Evolutionary conservation across 345 rosid genomes (phyloP).

Genomic region (Populus pruinosa): DNA sequence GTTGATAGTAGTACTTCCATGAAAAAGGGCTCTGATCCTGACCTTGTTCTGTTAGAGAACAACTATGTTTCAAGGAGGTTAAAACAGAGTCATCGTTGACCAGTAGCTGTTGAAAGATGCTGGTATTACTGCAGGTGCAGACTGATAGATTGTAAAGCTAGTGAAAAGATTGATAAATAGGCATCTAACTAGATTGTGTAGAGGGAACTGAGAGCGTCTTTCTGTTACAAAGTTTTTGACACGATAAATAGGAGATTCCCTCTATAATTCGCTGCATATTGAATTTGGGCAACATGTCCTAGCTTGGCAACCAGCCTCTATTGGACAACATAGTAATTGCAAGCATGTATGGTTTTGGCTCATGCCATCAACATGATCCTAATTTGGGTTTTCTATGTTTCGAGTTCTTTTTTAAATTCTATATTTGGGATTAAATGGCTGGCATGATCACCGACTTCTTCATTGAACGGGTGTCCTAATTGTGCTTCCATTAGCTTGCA

Average conservation of each 20-base stretch:
- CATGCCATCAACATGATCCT: not conserved
- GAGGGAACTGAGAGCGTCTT: not conserved
- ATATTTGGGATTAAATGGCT: not conserved
- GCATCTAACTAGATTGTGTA: slow-evolving; percentile 2
- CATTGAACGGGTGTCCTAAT: not conserved
- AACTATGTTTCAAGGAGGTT: slow-evolving; percentile 45
- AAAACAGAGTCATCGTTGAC: slow-evolving; percentile 52
- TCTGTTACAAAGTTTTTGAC: not conserved
- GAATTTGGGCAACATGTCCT: not conserved
- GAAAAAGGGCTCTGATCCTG: slow-evolving; percentile 13
- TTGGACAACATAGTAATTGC: no score
- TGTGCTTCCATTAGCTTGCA: not conserved
- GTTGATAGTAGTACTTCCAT: slow-evolving; percentile 17
- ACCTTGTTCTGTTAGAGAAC: slow-evolving; percentile 18
- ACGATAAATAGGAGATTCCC: not conserved
- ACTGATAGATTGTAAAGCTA: slow-evolving; percentile 16
- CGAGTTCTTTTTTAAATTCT: not conserved
- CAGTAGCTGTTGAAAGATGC: slow-evolving; percentile 67
- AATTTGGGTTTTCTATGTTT: not conserved
- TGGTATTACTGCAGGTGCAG: slow-evolving; percentile 38
- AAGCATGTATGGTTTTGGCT: not conserved
- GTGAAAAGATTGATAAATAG: slow-evolving; percentile 6
- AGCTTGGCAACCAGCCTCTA: not conserved
- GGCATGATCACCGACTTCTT: not conserved
- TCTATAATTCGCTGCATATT: not conserved